phyloP scores from a whole-genome alignment of 805 yeast genomes.

The Kodamaea sagamina region DNA sequence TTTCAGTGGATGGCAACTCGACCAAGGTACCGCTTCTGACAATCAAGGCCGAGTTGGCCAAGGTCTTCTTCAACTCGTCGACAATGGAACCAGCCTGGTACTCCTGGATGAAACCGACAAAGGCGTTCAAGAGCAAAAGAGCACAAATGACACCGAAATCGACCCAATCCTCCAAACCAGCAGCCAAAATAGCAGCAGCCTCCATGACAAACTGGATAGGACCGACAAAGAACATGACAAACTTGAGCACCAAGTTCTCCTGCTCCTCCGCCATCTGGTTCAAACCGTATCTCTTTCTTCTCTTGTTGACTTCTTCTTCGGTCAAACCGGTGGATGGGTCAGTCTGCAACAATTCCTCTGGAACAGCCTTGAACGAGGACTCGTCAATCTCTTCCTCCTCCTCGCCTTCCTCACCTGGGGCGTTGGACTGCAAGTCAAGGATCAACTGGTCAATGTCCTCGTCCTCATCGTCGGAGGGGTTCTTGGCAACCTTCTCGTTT shows the following conservation, averaged over 20 bases:
- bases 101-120: conserved; percentile 95
- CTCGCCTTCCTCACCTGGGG: conserved; percentile 33
- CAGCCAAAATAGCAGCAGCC: conserved; percentile 93
- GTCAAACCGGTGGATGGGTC: conserved; percentile 77
- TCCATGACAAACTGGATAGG: conserved; percentile 98
- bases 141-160: conserved; percentile 97
- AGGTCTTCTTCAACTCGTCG: conserved; percentile 91
- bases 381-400: conserved; percentile 35
- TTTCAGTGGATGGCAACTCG: conserved; percentile 79
- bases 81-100: conserved; percentile 98
- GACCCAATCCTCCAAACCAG: conserved; percentile 97
- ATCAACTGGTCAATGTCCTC: conserved; percentile 65
- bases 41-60: conserved; percentile 86
- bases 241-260: conserved; percentile 77
- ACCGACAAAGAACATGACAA: conserved; percentile 86
- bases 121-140: conserved; percentile 80
- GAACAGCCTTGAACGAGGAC: conserved; percentile 63
- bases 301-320: conserved; percentile 72
- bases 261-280: conserved; percentile 90
- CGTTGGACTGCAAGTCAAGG: conserved; percentile 75
- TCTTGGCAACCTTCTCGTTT: conserved; percentile 52
- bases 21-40: conserved; percentile 77
- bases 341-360: conserved; percentile 83
- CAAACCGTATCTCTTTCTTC: conserved; percentile 89
- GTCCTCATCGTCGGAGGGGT: conserved; percentile 55